Evolutionary conservation across 495 filamentous ascomycete species (phyloP).

Genomic region (Podospora bellae-mahoneyi): DNA sequence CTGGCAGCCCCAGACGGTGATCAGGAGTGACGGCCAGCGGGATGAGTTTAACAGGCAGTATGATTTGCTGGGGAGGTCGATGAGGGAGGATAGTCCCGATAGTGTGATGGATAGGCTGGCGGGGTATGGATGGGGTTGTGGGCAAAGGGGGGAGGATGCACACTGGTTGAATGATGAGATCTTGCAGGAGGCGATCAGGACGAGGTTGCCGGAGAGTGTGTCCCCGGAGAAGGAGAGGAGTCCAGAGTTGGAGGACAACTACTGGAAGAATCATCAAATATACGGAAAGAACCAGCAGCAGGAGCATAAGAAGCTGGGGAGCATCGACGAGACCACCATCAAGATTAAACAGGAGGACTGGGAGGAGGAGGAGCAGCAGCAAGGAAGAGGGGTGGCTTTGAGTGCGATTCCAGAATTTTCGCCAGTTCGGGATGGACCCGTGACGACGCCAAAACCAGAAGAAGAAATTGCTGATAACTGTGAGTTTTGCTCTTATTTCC

Average conservation of each 20-base stretch:
- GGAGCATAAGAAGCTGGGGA: conserved; percentile 14
- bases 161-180: conserved; percentile 38
- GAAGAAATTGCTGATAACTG: conserved; percentile 35
- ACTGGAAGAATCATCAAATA: too few relatives aligned
- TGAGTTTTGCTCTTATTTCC: conserved; percentile 26
- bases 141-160: conserved; percentile 32
- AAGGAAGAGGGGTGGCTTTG: conserved; percentile 7
- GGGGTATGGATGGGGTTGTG: conserved; percentile 21
- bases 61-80: conserved; percentile 17
- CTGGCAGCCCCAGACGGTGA: conserved; percentile 43
- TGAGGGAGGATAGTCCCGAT: conserved; percentile 32
- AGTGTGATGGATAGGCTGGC: conserved; percentile 21
- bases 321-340: conserved; percentile 20
- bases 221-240: conserved; percentile 50
- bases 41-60: neutral
- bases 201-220: conserved; percentile 50
- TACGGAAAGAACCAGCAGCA: conserved; percentile 39
- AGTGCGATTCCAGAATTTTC: conserved; percentile 14
- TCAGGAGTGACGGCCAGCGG: conserved; percentile 13
- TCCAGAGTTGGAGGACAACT: conserved; percentile 43
- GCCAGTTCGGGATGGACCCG: too few relatives aligned
- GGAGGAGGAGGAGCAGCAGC: neutral
- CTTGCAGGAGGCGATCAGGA: conserved; percentile 49
- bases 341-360: conserved; percentile 35
- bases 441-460: neutral